These are phyloP conservation scores for Metahyphopichia silvanorum DNA, from an alignment of 805 yeast species.

Conservation along the genomic window DNA sequence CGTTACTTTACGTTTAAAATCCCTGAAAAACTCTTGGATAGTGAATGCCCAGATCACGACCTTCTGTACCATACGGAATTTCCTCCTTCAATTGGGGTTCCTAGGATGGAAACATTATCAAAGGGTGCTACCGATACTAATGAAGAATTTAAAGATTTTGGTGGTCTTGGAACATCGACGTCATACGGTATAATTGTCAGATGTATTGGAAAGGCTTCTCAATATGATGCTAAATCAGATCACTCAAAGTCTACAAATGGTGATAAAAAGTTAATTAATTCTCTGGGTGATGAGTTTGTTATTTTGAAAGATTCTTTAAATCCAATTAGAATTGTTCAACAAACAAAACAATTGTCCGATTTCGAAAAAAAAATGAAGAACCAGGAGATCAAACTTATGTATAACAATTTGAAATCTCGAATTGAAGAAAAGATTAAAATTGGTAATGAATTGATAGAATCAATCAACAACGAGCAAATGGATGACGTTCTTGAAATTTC, in stretches of 20 bases:
- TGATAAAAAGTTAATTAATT: constrained; percentile 24
- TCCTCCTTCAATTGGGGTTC: constrained; percentile 33
- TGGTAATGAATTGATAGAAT: constrained; percentile 17
- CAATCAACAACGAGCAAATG: constrained; percentile 6
- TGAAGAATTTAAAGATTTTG: constrained; percentile 23
- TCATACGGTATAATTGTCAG: constrained; percentile 33
- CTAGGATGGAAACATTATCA: constrained; percentile 12
- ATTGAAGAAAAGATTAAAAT: constrained; percentile 25
- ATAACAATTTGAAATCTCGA: constrained; percentile 20
- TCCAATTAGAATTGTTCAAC: constrained; percentile 25
- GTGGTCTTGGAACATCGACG: constrained; percentile 21
- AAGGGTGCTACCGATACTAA: constrained; percentile 3
- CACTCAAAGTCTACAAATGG: constrained; percentile 9
- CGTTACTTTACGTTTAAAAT: constrained; percentile 41
- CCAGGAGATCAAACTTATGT: constrained; percentile 18
- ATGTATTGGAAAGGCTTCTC: constrained; percentile 37
- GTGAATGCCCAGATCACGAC: constrained; percentile 32
- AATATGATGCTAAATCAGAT: constrained; percentile 19
- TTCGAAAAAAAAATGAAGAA: constrained; percentile 12
- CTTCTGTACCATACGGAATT: constrained; percentile 27
- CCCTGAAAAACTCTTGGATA: constrained; percentile 34
- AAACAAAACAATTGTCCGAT: constrained; percentile 9
- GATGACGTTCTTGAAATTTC: constrained; percentile 2
- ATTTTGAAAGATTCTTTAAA: constrained; percentile 29
- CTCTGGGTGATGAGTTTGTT: constrained; percentile 37